Base-by-base conservation (phyloP, 495 filamentous ascomycete genomes). In the Aspergillus egyptiacus region DNA sequence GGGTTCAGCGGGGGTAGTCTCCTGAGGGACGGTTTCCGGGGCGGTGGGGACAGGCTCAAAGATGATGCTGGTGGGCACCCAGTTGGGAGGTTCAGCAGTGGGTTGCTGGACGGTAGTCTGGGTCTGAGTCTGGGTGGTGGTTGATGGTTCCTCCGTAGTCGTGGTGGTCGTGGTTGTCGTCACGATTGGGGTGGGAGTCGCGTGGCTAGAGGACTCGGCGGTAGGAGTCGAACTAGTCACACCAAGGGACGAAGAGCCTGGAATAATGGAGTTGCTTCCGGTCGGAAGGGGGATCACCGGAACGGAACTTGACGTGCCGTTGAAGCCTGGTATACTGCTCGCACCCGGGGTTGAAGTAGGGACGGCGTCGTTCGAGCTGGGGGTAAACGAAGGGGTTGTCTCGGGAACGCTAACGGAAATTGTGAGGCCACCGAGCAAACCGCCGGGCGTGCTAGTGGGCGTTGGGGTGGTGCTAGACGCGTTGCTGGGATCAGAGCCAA, bases 1-100 rank as follows among this genome's bases (percentile, higher is more conserved):
- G 0, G 86, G 79, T 7, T 70, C 69, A n/a, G 68, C 73, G 11
- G 50, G 65, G 13, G 69, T 65, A 7, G 59, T 52, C 22, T 53
- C 50, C 31, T 60, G 51, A 14, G 64, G 59, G 1, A 63, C 33
- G 1, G 60, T 60, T 6, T 58, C 48, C 46, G 61, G 35, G 1
- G 59, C 37, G 20, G 58, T 59, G 32, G 51, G 49, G 18, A 58
- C 36, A 17, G 39, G 51, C 42, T 59, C 57, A 32, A 57, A 45
- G 3, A 57, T 45, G 45, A 63, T 65, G 23, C 58, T 62, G 24
- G 58, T 50, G 2, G 56, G 51, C 20, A 55, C 56, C 20, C 55
- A 56, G 24, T 55, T 50, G 34, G 58, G 57, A 31, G 40, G 30
- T 20, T 59, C 41, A 14, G 61, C 40, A 5, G 47, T 50, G 10